These are phyloP conservation scores for Penicillium decumbens DNA, from an alignment of 2,329 filamentous ascomycete genomes.

Conservation along the genomic window DNA sequence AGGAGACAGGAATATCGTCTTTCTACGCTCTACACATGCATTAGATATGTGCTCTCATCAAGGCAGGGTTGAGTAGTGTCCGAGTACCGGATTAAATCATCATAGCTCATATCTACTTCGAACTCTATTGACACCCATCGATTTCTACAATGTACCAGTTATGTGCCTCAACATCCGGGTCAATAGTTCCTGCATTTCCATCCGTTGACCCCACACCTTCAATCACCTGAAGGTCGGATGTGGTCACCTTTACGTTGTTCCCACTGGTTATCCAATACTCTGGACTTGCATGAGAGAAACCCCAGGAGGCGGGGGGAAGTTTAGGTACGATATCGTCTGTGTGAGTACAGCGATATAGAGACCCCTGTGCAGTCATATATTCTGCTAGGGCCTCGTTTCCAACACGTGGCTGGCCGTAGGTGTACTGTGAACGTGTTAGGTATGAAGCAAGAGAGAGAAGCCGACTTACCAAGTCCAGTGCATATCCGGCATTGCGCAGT, in stretches of 20 bases:
- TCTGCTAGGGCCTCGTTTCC: constrained; percentile 37
- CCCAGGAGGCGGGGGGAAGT: constrained; percentile 31
- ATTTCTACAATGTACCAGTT: constrained; percentile 33
- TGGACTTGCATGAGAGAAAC: constrained; percentile 36
- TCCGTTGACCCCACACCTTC: constrained; percentile 28
- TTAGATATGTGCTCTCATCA: too few relatives aligned
- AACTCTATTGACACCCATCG: constrained; percentile 16
- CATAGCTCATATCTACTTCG: background rate
- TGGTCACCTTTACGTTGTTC: constrained; percentile 26
- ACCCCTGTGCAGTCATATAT: constrained; percentile 37
- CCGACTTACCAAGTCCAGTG: constrained; percentile 41
- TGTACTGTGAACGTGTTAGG: constrained; percentile 30
- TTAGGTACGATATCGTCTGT: constrained; percentile 38
- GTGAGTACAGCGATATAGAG: constrained; percentile 39
- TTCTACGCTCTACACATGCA: background rate
- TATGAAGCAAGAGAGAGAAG: too few relatives aligned
- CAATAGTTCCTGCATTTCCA: constrained; percentile 34
- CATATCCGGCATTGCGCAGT: constrained; percentile 41
- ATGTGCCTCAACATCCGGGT: constrained; percentile 29
- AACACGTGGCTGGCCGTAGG: constrained; percentile 42
- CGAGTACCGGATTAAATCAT: background rate
- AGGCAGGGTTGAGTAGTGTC: too few relatives aligned
- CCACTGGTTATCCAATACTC: constrained; percentile 42
- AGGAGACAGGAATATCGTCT: background rate
- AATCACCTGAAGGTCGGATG: constrained; percentile 31